Evolutionary conservation across 73 alveolate species (phyloP).

Genomic region (Paramecium tetraurelia): DNA sequence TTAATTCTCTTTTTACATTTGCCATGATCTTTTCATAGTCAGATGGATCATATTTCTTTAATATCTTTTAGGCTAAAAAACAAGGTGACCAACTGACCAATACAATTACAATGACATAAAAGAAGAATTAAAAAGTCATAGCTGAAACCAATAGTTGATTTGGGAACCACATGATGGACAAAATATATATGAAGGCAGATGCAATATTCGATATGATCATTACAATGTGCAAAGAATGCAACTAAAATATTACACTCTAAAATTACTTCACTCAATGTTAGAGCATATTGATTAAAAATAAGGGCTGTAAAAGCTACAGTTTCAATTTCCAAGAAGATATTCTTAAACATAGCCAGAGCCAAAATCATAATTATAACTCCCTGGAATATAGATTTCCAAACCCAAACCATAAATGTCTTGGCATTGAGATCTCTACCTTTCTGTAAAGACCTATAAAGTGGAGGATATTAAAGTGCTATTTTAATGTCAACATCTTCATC

Average conservation of each 20-base stretch:
- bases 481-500: slow-evolving; percentile 80
- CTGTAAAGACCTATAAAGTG: slow-evolving; percentile 84
- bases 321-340: slow-evolving; percentile 79
- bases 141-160: slow-evolving; percentile 16
- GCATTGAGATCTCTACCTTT: slow-evolving; percentile 89
- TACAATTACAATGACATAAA: background rate
- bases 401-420: slow-evolving; percentile 87
- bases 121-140: background rate
- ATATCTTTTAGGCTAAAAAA: background rate
- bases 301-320: slow-evolving; percentile 91
- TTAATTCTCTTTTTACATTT: slow-evolving; percentile 21
- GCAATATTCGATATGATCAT: slow-evolving; percentile 57
- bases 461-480: slow-evolving; percentile 76
- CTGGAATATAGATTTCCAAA: slow-evolving; percentile 87
- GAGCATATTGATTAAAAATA: slow-evolving; percentile 60
- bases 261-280: background rate
- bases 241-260: background rate
- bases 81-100: slow-evolving; percentile 50
- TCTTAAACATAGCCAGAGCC: slow-evolving; percentile 80
- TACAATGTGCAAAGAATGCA: slow-evolving; percentile 55
- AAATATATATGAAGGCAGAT: slow-evolving; percentile 34
- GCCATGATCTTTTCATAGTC: slow-evolving; percentile 63
- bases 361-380: slow-evolving; percentile 85
- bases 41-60: slow-evolving; percentile 58
- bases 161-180: background rate